phyloP scores from a whole-genome alignment of 441 rosid genomes.

The Populus hybrid region DNA sequence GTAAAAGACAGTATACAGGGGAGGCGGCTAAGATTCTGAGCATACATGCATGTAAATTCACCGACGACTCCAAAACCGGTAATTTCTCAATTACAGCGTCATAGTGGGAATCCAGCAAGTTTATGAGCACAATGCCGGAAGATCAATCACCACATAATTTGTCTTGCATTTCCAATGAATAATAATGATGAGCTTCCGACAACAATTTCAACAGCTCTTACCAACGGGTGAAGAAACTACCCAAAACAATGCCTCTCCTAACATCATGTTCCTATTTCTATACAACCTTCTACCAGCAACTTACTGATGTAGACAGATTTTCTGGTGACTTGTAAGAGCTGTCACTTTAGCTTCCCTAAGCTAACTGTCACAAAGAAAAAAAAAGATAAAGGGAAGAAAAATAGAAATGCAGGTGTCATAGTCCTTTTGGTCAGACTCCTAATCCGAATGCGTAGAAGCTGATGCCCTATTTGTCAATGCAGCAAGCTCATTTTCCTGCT shows the following conservation, averaged over 20 bases:
- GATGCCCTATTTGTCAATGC: constrained; percentile 32
- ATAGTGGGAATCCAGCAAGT: background rate
- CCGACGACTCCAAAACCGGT: too few species aligned
- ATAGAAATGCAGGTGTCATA: background rate
- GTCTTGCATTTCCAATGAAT: constrained; percentile 25
- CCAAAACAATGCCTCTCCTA: constrained; percentile 26
- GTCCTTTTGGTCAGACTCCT: constrained; percentile 20
- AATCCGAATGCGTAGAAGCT: constrained; percentile 27
- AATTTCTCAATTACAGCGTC: background rate
- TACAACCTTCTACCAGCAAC: constrained; percentile 27
- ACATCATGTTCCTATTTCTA: constrained; percentile 22
- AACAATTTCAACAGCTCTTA: constrained; percentile 7
- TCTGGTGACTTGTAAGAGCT: background rate
- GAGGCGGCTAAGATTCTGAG: background rate
- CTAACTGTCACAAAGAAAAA: constrained; percentile 7
- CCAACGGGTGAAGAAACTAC: background rate
- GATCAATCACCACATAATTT: background rate
- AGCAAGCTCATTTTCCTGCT: constrained; percentile 63
- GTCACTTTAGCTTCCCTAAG: constrained; percentile 10
- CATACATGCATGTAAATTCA: too few species aligned
- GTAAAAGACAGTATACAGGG: background rate
- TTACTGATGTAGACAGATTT: background rate
- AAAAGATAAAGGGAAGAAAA: background rate
- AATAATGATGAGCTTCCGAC: background rate
- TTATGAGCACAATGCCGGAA: background rate